These are phyloP conservation scores for Waitea zeae DNA, from an alignment of 1,284 basidiomycete genomes.

Conservation along the genomic window DNA sequence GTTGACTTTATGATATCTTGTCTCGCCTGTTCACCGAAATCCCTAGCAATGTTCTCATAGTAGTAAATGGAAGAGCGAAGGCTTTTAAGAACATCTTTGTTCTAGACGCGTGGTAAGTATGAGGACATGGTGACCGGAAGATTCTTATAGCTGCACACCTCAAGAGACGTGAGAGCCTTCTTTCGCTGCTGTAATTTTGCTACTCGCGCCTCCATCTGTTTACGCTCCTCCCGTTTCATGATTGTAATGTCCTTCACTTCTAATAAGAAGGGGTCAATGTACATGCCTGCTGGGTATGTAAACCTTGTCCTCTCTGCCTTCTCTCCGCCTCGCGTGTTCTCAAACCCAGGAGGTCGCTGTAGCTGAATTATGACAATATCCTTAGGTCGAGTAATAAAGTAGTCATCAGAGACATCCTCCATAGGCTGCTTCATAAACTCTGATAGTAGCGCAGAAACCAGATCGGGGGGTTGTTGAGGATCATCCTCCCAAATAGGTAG, in stretches of 20 bases:
- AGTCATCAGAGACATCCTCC: too few species aligned
- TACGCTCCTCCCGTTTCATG: constrained; percentile 28
- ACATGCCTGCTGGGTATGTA: constrained; percentile 42
- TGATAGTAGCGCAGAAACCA: too few species aligned
- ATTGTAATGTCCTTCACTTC: constrained; percentile 33
- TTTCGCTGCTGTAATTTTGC: constrained; percentile 25
- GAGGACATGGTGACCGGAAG: background rate
- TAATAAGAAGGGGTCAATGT: constrained; percentile 59
- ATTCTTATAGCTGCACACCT: constrained; percentile 23
- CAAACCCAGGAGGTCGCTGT: too few species aligned
- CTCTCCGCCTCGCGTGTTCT: too few species aligned
- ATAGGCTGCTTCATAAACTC: too few species aligned
- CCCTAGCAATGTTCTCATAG: constrained; percentile 44
- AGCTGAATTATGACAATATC: too few species aligned
- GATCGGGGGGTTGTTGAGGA: too few species aligned
- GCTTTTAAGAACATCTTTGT: constrained; percentile 40
- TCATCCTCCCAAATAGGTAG: too few species aligned
- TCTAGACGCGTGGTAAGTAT: constrained; percentile 17
- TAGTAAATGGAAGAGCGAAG: constrained; percentile 45
- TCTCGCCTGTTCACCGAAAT: constrained; percentile 27
- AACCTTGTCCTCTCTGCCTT: too few species aligned
- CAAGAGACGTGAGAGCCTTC: constrained; percentile 26
- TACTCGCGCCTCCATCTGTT: constrained; percentile 26
- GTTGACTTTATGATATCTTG: constrained; percentile 23
- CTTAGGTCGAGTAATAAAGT: too few species aligned